Evolutionary conservation across 371 early-diverging fungal genomes (phyloP).

Genomic region (Circinella umbellata): DNA sequence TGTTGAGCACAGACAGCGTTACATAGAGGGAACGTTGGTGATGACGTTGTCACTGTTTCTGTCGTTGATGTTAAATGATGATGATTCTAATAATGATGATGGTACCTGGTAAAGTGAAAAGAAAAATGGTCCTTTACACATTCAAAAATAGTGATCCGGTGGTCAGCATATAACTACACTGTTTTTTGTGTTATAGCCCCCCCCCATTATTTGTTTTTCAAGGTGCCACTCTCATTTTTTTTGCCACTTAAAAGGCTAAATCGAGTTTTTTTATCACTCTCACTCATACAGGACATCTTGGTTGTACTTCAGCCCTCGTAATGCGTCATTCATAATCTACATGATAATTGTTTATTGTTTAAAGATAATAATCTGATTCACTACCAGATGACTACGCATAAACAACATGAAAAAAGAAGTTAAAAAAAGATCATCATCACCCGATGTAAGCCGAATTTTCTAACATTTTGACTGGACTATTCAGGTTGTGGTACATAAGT

Average conservation of each 20-base stretch:
- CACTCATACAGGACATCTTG: neutral
- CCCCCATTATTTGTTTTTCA: neutral
- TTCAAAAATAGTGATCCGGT: neutral
- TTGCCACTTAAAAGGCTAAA: slow-evolving; percentile 11
- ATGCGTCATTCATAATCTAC: neutral
- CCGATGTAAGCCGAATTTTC: neutral
- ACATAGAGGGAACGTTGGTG: too few relatives aligned
- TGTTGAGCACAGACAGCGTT: neutral
- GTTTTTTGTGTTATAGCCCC: too few relatives aligned
- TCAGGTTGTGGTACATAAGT: neutral
- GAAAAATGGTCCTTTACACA: too few relatives aligned
- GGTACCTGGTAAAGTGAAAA: neutral
- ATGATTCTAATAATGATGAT: neutral
- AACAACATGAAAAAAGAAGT: too few relatives aligned
- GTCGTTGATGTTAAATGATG: neutral
- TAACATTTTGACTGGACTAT: neutral
- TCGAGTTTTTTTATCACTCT: neutral
- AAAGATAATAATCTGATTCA: too few relatives aligned
- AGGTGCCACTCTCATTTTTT: slow-evolving; percentile 3
- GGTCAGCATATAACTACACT: neutral
- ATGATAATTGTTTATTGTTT: neutral
- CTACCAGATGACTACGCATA: too few relatives aligned
- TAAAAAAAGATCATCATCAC: slow-evolving; percentile 2
- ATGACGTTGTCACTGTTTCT: too few relatives aligned
- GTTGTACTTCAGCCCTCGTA: neutral